Evolutionary conservation across 305 asterid species (phyloP).

Genomic region (Fraxinus velutina): DNA sequence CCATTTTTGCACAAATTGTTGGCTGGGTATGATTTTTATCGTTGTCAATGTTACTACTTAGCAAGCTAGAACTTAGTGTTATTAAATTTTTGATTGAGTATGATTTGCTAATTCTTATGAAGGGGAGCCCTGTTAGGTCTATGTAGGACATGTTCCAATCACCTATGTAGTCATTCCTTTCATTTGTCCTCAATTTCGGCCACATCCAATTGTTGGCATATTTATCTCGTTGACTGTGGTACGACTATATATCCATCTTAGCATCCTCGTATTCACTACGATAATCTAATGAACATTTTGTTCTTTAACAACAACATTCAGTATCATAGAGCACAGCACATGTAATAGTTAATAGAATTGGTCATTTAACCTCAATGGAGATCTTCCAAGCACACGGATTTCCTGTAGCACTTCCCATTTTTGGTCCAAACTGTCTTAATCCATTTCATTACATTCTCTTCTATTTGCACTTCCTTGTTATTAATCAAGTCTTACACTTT

Average conservation of each 20-base stretch:
- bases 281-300: neutral
- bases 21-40: constrained; percentile 71
- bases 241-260: neutral
- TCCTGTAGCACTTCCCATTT: neutral
- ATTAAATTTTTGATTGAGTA: neutral
- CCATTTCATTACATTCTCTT: neutral
- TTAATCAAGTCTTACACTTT: neutral
- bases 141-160: neutral
- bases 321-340: neutral
- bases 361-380: neutral
- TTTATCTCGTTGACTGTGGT: neutral
- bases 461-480: neutral
- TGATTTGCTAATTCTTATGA: neutral
- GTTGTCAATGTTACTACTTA: constrained; percentile 19
- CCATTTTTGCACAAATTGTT: constrained; percentile 66
- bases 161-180: neutral
- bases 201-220: neutral
- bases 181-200: neutral
- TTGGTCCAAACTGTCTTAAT: neutral
- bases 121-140: neutral
- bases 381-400: neutral
- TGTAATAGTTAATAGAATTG: neutral
- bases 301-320: neutral
- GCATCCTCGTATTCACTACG: neutral
- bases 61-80: neutral